Evolutionary conservation across 495 filamentous ascomycete species (phyloP).

Genomic region (Melanomma pulvis-pyrius): DNA sequence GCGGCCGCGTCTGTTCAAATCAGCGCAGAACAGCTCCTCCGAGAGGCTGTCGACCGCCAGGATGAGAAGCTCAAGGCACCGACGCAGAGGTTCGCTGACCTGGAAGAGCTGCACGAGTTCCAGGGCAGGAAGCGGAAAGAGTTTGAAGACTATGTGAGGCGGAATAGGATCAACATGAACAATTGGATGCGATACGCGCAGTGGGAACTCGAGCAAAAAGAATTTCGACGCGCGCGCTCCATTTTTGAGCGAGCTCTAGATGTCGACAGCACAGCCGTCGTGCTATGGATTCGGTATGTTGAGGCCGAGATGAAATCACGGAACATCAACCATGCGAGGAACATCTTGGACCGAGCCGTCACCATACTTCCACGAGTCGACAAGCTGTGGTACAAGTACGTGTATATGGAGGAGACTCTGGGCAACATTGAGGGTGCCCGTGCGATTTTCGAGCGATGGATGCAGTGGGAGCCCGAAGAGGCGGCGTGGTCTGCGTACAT

Average conservation of each 20-base stretch:
- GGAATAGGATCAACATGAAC: conserved; percentile 93
- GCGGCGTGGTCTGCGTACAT: conserved; percentile 94
- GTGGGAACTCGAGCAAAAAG: conserved; percentile 98
- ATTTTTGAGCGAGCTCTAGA: conserved; percentile 96
- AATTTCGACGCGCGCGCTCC: conserved; percentile 91
- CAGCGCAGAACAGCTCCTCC: conserved; percentile 93
- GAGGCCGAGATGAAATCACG: conserved; percentile 87
- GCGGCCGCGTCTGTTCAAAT: conserved; percentile 72
- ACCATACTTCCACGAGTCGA: conserved; percentile 88
- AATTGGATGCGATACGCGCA: conserved; percentile 98
- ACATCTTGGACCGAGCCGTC: conserved; percentile 91
- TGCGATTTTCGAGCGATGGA: conserved; percentile 97
- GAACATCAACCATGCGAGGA: conserved; percentile 97
- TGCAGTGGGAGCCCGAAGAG: conserved; percentile 97
- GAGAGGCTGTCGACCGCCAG: conserved; percentile 97
- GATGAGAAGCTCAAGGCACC: conserved; percentile 85
- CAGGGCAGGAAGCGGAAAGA: conserved; percentile 94
- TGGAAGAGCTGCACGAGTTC: conserved; percentile 97
- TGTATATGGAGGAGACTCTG: conserved; percentile 97
- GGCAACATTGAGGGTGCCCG: conserved; percentile 90
- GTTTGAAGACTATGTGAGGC: conserved; percentile 96
- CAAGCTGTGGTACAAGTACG: conserved; percentile 98
- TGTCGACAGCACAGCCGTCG: conserved; percentile 81
- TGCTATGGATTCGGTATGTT: conserved; percentile 85
- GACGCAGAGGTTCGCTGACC: conserved; percentile 91